Evolutionary conservation across 208 protist genomes (phyloP), one percentile per base, ranked within the genome.

Genomic region (Crithidia thermophila): DNA sequence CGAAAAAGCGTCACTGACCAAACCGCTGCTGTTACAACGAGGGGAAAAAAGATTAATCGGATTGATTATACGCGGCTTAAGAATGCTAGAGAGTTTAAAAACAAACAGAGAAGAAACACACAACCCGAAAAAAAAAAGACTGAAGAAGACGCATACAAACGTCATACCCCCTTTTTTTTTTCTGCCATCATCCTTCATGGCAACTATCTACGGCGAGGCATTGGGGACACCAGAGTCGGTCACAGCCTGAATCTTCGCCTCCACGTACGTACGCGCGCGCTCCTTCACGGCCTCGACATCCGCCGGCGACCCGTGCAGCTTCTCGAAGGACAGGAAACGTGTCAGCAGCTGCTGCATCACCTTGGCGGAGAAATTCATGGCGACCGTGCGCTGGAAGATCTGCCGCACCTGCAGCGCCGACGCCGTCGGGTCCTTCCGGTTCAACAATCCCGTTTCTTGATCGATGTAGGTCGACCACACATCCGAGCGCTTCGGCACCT

Each of bases 291-390:
- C 80, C 62, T 98, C 91, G 20, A 98, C 84, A 31, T 88, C 76
- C 7, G 73, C 77, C 36, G 75, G 67, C 31, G 75, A 76, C 43
- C 97, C 98, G 74, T 98, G 65, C 25, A 80, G 79, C 80, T 94
- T 94, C 85, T 99, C 98, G 82, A 98, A 99, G 10, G 88, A 52
- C 20, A 99, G 82, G 74, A 97, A 99, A 18, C 93, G 86, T 56
- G 98, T 98, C 55, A 99, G 94, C 49, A 99, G 88, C 59, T 93
- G 84, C 78, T 97, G 93, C 84, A 93, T 97, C 50, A 93, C 85
- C 73, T 92, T 92, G 14, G 87, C 81, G 11, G 81, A 82, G 60
- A 95, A 94, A 59, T 72, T 90, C 74, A 88, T 91, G 20, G 90
- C 75, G 6, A 90, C 85, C 3, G 86, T 79, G n/a, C 93, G 85